phyloP scores from a whole-genome alignment of 148 eudicot species.

The Heliamphora exappendiculata region DNA sequence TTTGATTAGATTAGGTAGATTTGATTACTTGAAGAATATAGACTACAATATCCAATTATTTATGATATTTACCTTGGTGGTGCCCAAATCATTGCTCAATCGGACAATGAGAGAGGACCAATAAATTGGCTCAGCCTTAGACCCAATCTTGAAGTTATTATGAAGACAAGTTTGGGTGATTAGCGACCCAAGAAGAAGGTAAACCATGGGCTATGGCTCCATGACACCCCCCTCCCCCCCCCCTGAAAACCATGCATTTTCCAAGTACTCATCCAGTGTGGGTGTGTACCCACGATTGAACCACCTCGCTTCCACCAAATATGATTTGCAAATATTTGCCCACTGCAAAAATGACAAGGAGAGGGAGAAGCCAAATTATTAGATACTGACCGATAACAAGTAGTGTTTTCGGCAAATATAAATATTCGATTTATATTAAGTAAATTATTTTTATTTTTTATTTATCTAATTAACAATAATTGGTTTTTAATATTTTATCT shows the following conservation, averaged over 20 bases:
- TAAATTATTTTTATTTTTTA: no score
- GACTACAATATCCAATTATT: not conserved
- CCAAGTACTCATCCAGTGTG: conserved; percentile 5
- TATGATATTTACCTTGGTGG: conserved; percentile 6
- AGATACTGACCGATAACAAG: no score
- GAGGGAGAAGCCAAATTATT: no score
- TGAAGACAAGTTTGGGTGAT: not conserved
- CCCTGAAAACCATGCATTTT: conserved; percentile 7
- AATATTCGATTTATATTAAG: not conserved
- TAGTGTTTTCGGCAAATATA: no score
- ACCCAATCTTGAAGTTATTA: conserved; percentile 1
- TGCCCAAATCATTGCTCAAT: conserved; percentile 14
- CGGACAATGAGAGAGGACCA: conserved; percentile 13
- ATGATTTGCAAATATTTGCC: conserved; percentile 8
- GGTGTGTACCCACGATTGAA: conserved; percentile 6
- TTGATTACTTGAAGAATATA: not conserved
- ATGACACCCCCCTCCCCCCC: no score
- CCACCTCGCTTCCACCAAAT: conserved; percentile 13
- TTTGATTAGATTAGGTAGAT: not conserved
- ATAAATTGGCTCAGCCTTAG: not conserved
- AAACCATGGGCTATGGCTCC: conserved; percentile 15
- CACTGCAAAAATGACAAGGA: conserved; percentile 12
- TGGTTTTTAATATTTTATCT: no score
- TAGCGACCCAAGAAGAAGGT: not conserved
- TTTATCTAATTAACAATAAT: no score